Conservation (phyloP, 2,329 filamentous ascomycete species). For the Colletotrichum sp. region DNA sequence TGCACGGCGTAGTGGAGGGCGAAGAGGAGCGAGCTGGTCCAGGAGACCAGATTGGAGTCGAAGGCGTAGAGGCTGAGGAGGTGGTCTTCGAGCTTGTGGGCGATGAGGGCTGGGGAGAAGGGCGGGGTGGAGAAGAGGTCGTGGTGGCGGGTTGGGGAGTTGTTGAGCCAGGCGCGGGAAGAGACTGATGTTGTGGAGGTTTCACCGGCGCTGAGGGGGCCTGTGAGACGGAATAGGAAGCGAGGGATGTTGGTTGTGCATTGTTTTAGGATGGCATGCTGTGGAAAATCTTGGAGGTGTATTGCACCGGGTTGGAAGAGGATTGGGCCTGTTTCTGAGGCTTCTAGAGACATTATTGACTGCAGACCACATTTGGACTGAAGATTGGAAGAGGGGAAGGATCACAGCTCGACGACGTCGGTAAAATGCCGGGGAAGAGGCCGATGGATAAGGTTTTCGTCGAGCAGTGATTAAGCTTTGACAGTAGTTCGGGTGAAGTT, state of each 20-base stretch:
- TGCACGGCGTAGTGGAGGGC: background rate
- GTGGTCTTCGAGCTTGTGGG: background rate
- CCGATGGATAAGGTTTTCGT: accelerated
- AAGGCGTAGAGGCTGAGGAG: background rate
- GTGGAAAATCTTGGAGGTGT: background rate
- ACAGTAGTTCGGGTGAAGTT: background rate
- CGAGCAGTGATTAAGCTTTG: background rate
- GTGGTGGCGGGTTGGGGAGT: background rate
- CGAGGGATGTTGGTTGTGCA: background rate
- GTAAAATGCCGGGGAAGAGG: accelerated
- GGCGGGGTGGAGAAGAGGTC: background rate
- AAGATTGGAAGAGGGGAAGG: accelerated
- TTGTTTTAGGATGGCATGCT: background rate
- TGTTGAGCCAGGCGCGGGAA: background rate
- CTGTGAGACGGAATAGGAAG: background rate
- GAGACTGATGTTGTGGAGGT: background rate
- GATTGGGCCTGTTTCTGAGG: background rate
- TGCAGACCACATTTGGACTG: accelerated
- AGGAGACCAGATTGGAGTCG: background rate
- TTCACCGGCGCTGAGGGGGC: background rate
- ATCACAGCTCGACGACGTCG: accelerated
- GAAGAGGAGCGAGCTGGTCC: background rate
- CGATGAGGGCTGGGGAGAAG: background rate
- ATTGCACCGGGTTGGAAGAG: background rate
- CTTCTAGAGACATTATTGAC: background rate